Base-by-base conservation (phyloP, 2,329 filamentous ascomycete genomes). In the Alternaria sp. region DNA sequence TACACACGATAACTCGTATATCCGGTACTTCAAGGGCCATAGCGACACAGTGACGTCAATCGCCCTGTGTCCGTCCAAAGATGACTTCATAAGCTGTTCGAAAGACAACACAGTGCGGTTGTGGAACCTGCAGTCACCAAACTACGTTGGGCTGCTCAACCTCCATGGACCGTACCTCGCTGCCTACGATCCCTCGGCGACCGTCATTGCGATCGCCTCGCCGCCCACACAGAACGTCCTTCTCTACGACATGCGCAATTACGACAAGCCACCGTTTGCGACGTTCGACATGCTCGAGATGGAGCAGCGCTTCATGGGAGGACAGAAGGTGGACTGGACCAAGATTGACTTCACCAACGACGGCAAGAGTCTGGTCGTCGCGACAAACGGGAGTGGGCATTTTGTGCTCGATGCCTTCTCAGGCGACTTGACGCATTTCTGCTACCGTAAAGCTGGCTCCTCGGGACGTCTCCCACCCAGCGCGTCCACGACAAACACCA, bases 301-400 rank as follows among this genome's bases (percentile, higher is more conserved):
- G 46, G 87, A 90, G 66, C 82, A 74, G 42, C 69, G 70, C 11
- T 74, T 73, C 56, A 64, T 72, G 3, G 75, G 76, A n/a, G 44
- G 79, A 42, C 83, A 79, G 48, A 82, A 66, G 51, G 84, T 84
- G 51, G 89, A 89, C 10, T 99, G 95, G 95, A 95, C 91, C 1
- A 93, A 90, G 68, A 84, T 99, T 40, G 93, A 97, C 70, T 98
- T 99, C 75, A 95, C 92, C 57, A 99, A 99, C 71, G 95, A 99
- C 71, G 95, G 95, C 17, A 96, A 96, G 72, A 87, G 87, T 60
- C 79, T 99, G 46, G 84, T 99, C 5, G 78, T 99, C 17, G 91
- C 91, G 13, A 98, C 94, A 2, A 91, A 89, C 48, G 92, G 91
- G 6, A 85, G 85, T 51, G 92, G 93, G 0, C 95, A 99, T 77